Evolutionary conservation across 2,329 filamentous ascomycete genomes (phyloP).

Genomic region (Colletotrichum scovillei): DNA sequence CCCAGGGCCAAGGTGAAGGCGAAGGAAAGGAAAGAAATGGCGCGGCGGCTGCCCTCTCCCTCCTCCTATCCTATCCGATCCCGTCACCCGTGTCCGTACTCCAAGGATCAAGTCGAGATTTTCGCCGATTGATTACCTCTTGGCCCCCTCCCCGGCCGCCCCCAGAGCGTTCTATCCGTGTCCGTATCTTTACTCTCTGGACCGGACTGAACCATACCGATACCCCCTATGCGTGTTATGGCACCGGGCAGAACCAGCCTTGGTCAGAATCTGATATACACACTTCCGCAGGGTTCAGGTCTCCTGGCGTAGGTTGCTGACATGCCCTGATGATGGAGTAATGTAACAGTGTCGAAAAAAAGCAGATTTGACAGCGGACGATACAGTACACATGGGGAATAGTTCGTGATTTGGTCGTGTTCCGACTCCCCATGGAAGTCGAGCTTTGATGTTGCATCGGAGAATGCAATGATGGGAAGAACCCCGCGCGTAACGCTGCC

Average conservation of each 20-base stretch:
- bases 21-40: background rate
- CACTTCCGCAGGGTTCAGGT: background rate
- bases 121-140: slow-evolving; percentile 8
- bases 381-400: background rate
- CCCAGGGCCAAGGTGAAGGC: background rate
- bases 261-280: background rate
- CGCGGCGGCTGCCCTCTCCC: background rate
- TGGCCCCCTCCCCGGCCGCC: too few relatives aligned
- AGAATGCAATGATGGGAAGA: slow-evolving; percentile 8
- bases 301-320: background rate
- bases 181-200: background rate
- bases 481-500: background rate
- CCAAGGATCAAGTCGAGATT: slow-evolving; percentile 13
- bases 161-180: background rate
- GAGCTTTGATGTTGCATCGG: slow-evolving; percentile 6
- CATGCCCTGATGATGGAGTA: slow-evolving; percentile 6
- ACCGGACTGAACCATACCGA: background rate
- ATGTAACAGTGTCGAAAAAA: background rate
- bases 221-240: background rate
- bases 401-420: slow-evolving; percentile 7
- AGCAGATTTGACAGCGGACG: slow-evolving; percentile 23
- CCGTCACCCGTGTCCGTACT: background rate
- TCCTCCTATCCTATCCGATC: background rate
- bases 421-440: background rate
- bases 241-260: background rate